These are phyloP conservation scores for Asterophora parasitica DNA, from an alignment of 768 basidiomycete species.

Conservation along the genomic window DNA sequence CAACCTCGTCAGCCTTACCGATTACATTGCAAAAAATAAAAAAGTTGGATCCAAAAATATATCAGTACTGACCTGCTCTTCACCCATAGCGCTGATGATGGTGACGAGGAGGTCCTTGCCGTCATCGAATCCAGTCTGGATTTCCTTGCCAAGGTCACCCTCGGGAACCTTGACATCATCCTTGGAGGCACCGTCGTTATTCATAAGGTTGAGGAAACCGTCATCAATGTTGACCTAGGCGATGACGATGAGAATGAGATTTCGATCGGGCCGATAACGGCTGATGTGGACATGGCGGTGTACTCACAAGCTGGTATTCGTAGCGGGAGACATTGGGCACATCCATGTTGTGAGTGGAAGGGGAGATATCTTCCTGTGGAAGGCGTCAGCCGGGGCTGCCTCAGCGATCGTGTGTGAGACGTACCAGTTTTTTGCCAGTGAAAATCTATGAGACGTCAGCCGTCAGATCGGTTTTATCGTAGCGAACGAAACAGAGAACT, in stretches of 20 bases:
- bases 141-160: slow-evolving; percentile 69
- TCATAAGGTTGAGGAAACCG: slow-evolving; percentile 94
- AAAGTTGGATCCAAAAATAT: background rate
- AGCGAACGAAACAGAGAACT: slow-evolving; percentile 28
- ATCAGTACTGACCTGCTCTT: slow-evolving; percentile 62
- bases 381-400: background rate
- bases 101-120: slow-evolving; percentile 89
- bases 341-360: slow-evolving; percentile 99
- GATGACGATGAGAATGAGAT: slow-evolving; percentile 4
- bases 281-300: background rate
- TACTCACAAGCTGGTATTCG: slow-evolving; percentile 84
- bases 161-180: slow-evolving; percentile 96
- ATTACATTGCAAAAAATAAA: too few relatives aligned
- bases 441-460: slow-evolving; percentile 66
- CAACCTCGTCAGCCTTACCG: background rate
- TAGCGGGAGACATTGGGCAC: slow-evolving; percentile 89
- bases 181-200: slow-evolving; percentile 70
- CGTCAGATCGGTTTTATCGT: slow-evolving; percentile 9
- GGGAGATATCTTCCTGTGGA: slow-evolving; percentile 83
- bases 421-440: slow-evolving; percentile 93
- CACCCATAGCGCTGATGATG: slow-evolving; percentile 84
- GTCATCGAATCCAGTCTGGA: slow-evolving; percentile 66
- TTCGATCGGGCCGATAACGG: slow-evolving; percentile 6
- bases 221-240: slow-evolving; percentile 83
- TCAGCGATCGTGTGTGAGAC: slow-evolving; percentile 23